Evolutionary conservation across 257 asterid genomes (phyloP), one percentile per base, ranked within the genome.

Genomic region (Nicotiana noctiflora): DNA sequence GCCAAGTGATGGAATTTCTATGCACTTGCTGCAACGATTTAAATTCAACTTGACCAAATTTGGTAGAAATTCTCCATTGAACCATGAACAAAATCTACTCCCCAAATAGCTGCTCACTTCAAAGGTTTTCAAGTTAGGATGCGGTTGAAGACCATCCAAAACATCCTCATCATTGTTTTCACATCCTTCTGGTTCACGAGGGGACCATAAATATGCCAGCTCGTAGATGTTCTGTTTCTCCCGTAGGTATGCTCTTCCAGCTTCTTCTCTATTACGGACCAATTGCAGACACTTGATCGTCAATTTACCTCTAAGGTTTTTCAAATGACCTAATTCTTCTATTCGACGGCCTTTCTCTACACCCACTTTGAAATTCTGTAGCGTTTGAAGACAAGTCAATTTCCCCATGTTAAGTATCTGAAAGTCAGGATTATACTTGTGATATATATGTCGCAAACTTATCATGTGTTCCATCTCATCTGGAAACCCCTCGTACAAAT

Each of bases 101-200:
- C 87, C 85, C 11, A 11, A 25, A 12, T 60, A 86, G 0, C 18
- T 19, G 1, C 27, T 25, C 27, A 86, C 75, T 3, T 4, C 32
- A 8, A 84, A 27, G 17, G 63, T 40, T 72, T 84, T 84, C 77
- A 86, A n/a, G 44, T 84, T 32, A n/a, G 44, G 49, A 18, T 79
- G 84, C 1, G 85, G 85, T 13, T 65, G 74, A 18, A 84, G 87
- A 29, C 79, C 84, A 18, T 86, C 79, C 32, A 84, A 56, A 10
- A 84, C 77, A 66, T 34, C 51, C 32, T 81, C 79, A 17, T 81
- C n/a, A 21, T 56, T 23, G 37, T 4, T 21, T 6, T 13, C 44
- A 19, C 34, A 59, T 27, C 29, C n/a, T n/a, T n/a, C n/a, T n/a
- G n/a, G n/a, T n/a, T n/a, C 63, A 70, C 75, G 40, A 15, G 25